These are phyloP conservation scores for Dalbergia oliveri DNA, from an alignment of 306 rosid genomes.

Conservation along the genomic window DNA sequence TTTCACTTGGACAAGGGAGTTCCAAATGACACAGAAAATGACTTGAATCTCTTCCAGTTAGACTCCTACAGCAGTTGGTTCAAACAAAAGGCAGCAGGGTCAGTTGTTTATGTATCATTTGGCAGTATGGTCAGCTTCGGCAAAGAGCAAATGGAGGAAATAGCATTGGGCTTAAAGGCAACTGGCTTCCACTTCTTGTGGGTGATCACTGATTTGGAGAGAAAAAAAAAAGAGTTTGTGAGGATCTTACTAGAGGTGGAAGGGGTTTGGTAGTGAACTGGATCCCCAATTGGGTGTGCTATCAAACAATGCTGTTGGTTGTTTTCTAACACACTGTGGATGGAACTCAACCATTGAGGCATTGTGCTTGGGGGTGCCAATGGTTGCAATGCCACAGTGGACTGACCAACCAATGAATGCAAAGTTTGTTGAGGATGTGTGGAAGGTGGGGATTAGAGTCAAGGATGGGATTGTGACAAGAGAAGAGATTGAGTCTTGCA, in stretches of 20 bases:
- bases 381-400: slow-evolving; percentile 67
- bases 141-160: slow-evolving; percentile 60
- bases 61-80: slow-evolving; percentile 59
- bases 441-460: slow-evolving; percentile 64
- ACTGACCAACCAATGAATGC: slow-evolving; percentile 66
- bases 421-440: slow-evolving; percentile 54
- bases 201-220: slow-evolving; percentile 58
- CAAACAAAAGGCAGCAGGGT: slow-evolving; percentile 50
- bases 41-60: slow-evolving; percentile 46
- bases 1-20: slow-evolving; percentile 55
- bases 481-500: slow-evolving; percentile 51
- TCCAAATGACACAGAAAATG: slow-evolving; percentile 58
- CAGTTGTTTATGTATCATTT: slow-evolving; percentile 64
- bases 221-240: slow-evolving; percentile 31
- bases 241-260: slow-evolving; percentile 43
- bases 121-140: slow-evolving; percentile 62
- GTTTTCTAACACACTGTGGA: slow-evolving; percentile 63
- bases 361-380: slow-evolving; percentile 63
- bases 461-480: slow-evolving; percentile 51
- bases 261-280: slow-evolving; percentile 62
- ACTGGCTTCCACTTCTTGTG: slow-evolving; percentile 59
- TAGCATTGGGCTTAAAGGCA: slow-evolving; percentile 52
- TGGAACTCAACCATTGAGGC: slow-evolving; percentile 71
- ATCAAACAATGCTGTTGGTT: slow-evolving; percentile 57
- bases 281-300: slow-evolving; percentile 61